These are phyloP conservation scores for Sarocladium brachiariae DNA, from an alignment of 2,329 filamentous ascomycete species.

Conservation along the genomic window DNA sequence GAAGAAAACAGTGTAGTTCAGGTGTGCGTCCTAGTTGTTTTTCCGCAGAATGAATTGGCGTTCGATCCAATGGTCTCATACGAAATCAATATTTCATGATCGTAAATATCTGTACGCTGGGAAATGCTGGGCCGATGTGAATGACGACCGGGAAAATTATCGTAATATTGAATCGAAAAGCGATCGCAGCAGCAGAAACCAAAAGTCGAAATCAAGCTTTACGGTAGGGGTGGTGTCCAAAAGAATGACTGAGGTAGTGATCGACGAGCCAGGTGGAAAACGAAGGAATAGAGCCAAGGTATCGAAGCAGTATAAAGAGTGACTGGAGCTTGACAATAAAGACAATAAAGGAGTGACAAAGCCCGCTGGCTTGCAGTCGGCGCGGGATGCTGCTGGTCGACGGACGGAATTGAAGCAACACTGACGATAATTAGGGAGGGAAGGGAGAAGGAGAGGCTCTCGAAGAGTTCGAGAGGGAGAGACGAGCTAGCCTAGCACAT, in stretches of 20 bases:
- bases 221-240: not conserved
- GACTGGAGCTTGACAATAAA: slow-evolving; percentile 9
- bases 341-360: slow-evolving; percentile 9
- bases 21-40: too few relatives aligned
- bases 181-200: slow-evolving; percentile 8
- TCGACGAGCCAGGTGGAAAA: slow-evolving; percentile 6
- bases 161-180: not conserved
- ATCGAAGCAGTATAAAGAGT: slow-evolving; percentile 5
- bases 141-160: not conserved
- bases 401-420: slow-evolving; percentile 1
- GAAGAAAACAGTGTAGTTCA: not conserved
- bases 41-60: not conserved
- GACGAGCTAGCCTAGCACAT: not conserved
- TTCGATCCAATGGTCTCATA: not conserved
- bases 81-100: slow-evolving; percentile 10
- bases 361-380: slow-evolving; percentile 8
- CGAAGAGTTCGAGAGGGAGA: not conserved
- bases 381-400: slow-evolving; percentile 8
- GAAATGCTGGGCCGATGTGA: not conserved
- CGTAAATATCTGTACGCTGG: not conserved
- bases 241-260: slow-evolving; percentile 7
- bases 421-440: slow-evolving; percentile 5
- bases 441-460: not conserved
- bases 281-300: not conserved
- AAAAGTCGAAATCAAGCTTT: slow-evolving; percentile 1